Evolutionary conservation across 2,329 filamentous ascomycete species (phyloP).

Genomic region (Mollisia scopiformis): DNA sequence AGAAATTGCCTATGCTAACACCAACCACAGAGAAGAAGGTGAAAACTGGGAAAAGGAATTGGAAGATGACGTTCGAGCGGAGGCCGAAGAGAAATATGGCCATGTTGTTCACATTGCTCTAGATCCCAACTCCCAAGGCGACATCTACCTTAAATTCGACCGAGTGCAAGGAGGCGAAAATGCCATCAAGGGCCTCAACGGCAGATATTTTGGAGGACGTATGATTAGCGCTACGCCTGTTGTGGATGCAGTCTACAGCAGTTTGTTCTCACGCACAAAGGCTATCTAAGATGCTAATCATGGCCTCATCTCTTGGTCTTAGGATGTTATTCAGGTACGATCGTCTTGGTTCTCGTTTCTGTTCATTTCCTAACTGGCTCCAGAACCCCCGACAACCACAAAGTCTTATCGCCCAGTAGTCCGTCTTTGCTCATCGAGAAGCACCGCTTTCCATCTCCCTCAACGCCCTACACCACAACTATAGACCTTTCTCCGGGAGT

Average conservation of each 20-base stretch:
- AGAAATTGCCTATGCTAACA: constrained; percentile 38
- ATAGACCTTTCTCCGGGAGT: background rate
- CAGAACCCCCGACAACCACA: too few species aligned
- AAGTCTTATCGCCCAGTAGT: too few species aligned
- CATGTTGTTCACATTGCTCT: constrained; percentile 96
- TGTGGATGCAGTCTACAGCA: constrained; percentile 98
- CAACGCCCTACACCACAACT: background rate
- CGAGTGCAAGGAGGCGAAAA: constrained; percentile 94
- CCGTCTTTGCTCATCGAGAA: background rate
- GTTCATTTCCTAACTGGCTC: constrained; percentile 2
- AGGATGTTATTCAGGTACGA: constrained; percentile 34
- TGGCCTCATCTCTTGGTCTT: constrained; percentile 22
- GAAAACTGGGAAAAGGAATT: constrained; percentile 91
- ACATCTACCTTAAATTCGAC: constrained; percentile 99
- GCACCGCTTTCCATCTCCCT: background rate
- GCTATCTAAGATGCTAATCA: constrained; percentile 64
- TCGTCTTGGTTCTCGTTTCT: background rate
- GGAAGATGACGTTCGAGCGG: constrained; percentile 88
- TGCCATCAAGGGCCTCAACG: constrained; percentile 96
- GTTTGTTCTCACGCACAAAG: constrained; percentile 86
- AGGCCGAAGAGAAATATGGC: constrained; percentile 95
- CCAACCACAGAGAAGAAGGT: constrained; percentile 72
- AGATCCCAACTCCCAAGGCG: constrained; percentile 90
- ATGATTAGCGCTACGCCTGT: constrained; percentile 95
- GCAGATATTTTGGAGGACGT: constrained; percentile 89